Evolutionary conservation across 768 basidiomycete species (phyloP).

Genomic region (Tricholoma furcatifolium): DNA sequence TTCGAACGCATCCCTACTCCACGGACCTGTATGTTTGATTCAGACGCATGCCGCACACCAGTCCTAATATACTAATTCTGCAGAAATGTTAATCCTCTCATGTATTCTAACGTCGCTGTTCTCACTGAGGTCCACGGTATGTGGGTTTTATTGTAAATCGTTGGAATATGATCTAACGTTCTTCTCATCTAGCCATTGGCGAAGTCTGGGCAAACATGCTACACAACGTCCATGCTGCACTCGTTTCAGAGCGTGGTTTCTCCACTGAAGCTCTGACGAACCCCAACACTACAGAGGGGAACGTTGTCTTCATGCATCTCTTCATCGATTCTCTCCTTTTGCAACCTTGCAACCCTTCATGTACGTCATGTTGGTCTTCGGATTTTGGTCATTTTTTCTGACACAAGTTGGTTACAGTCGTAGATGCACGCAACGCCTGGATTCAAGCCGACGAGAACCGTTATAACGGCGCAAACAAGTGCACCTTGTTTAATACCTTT

Average conservation of each 20-base stretch:
- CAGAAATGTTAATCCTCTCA: slow-evolving; percentile 40
- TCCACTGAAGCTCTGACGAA: slow-evolving; percentile 37
- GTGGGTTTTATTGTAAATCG: slow-evolving; percentile 6
- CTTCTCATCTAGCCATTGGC: slow-evolving; percentile 40
- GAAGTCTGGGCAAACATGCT: slow-evolving; percentile 55
- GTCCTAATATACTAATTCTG: neutral
- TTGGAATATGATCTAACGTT: neutral
- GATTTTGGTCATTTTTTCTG: neutral
- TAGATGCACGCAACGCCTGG: slow-evolving; percentile 47
- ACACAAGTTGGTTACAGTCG: slow-evolving; percentile 25
- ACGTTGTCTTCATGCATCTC: slow-evolving; percentile 49
- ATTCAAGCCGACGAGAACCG: slow-evolving; percentile 51
- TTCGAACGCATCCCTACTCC: slow-evolving; percentile 57
- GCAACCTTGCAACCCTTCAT: slow-evolving; percentile 50
- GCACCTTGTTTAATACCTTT: slow-evolving; percentile 45
- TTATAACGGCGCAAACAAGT: slow-evolving; percentile 43
- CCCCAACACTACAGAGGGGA: slow-evolving; percentile 40
- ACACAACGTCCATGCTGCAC: slow-evolving; percentile 40
- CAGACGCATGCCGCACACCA: no score
- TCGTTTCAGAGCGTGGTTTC: slow-evolving; percentile 36
- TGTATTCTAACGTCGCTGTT: slow-evolving; percentile 36
- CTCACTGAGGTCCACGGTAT: slow-evolving; percentile 47
- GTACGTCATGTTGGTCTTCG: slow-evolving; percentile 23
- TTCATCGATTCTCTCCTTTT: slow-evolving; percentile 50
- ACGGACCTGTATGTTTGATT: slow-evolving; percentile 35